Evolutionary conservation across 2,329 filamentous ascomycete species (phyloP).

Genomic region (Xylaria hypoxylon): DNA sequence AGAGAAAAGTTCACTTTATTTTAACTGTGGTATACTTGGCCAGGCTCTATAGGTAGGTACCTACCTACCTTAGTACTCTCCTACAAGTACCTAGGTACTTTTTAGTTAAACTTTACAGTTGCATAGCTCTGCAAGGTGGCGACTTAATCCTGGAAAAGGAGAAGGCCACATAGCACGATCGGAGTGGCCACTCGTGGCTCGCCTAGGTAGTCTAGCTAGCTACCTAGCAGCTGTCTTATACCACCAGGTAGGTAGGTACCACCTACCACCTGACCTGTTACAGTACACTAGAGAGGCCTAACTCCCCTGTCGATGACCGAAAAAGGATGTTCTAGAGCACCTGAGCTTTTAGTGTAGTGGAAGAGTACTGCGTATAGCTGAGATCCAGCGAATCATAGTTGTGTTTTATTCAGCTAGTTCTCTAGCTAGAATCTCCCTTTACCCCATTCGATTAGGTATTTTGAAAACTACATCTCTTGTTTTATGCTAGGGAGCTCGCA

Average conservation of each 20-base stretch:
- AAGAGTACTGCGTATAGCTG: background rate
- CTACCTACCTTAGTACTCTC: no score
- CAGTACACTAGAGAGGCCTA: background rate
- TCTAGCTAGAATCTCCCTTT: background rate
- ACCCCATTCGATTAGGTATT: no score
- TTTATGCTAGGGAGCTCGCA: no score
- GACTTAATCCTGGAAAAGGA: background rate
- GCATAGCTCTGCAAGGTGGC: no score
- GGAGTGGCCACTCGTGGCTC: conserved; percentile 9
- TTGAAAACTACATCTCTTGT: no score
- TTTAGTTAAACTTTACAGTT: no score
- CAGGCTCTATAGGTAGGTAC: no score
- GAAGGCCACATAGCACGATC: conserved; percentile 27
- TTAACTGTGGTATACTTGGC: no score
- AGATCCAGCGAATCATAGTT: conserved; percentile 6
- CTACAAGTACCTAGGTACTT: no score
- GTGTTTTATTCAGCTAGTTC: background rate
- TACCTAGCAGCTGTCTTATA: no score
- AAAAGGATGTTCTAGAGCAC: background rate
- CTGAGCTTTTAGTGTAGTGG: background rate
- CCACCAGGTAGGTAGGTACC: no score
- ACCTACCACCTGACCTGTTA: background rate
- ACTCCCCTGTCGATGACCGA: background rate
- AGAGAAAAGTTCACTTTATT: background rate
- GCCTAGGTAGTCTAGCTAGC: conserved; percentile 4